Conservation (phyloP, 345 rosid species). For the Arabidopsis thaliana region TAIR10.1 NC_003070.9:14291001-14291500, state of each 20-base stretch:
- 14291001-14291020: no score
- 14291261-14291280: conserved; percentile 89
- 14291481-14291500: conserved; percentile 69
- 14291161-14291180: conserved; percentile 63
- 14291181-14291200: conserved; percentile 79
- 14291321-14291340: conserved; percentile 6
- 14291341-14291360: conserved; percentile 12
- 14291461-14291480: conserved; percentile 66
- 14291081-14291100: conserved; percentile 97
- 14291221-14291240: conserved; percentile 78
- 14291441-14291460: conserved; percentile 61
- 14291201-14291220: conserved; percentile 89
- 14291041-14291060: background rate
- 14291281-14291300: conserved; percentile 63
- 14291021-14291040: background rate
- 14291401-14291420: conserved; percentile 62
- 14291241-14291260: conserved; percentile 97
- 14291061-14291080: conserved; percentile 44
- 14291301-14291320: background rate
- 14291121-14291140: conserved; percentile 68
- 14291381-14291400: conserved; percentile 71
- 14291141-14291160: conserved; percentile 72
- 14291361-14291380: conserved; percentile 68
- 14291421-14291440: conserved; percentile 88
- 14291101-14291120: conserved; percentile 78